Evolutionary conservation across 2,329 filamentous ascomycete species (phyloP), one percentile per base, ranked within the genome.

Genomic region (Fusarium mexicanum): DNA sequence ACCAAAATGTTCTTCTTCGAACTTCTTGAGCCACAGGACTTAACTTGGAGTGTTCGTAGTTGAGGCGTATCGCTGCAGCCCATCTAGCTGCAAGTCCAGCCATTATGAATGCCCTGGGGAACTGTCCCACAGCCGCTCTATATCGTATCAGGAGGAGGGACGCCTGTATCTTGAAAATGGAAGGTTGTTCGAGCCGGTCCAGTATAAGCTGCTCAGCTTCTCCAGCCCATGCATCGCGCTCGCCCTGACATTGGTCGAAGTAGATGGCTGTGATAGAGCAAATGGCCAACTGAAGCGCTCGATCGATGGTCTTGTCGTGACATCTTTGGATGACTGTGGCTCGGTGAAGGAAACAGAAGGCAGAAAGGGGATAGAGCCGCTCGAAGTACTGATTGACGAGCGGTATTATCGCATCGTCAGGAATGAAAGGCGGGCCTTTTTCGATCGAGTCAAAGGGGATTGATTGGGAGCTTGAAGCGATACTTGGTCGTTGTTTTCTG

Each of bases 121-220:
- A 79, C 22, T 79, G 74, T 22, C 77, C 77, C 4, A 79, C 74
- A 2, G 68, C 77, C 3, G 77, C 77, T 20, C 77, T 57, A 16
- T 79, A 79, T n/a, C 77, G 73, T 13, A 79, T 79, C 3, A 79
- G 63, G 5, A 79, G 67, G 1, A 79, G 59, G 2, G 77, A 79
- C 12, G 77, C 76, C 47, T 79, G 77, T 9, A 79, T 58, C 26
- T 79, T 78, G n/a, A 79, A 79, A 29, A 79, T 79, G 18, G 77
- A 79, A 2, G 77, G 77, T 5, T 69, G 66, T 41, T 79, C 77
- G 6, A 79, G 71, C 17, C 68, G 71, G 18, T 79, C 77, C 3
- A 79, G 71, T 12, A 79, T 77, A 11, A 78, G 59, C 8, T 47
- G 53, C n/a, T 79, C 77, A 16, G 67, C 77, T 54, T 79, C 77